Percentiles rank a stretch among this genome's conserved stretches.
Evolutionary conservation across 768 basidiomycete genomes (phyloP).

Genomic region (Butyriboletus loyo): DNA sequence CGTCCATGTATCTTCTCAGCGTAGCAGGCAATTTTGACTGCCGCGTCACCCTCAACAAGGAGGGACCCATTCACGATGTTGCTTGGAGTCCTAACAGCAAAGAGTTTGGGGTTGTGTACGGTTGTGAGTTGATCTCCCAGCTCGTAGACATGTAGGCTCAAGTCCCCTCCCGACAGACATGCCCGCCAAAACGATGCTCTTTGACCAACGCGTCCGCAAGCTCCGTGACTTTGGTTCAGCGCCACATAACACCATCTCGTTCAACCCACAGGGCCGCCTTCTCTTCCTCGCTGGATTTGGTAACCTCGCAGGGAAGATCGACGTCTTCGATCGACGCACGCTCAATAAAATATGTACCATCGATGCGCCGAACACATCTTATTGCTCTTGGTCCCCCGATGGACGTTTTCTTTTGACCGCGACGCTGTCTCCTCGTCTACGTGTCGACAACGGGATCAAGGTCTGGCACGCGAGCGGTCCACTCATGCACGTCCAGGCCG

Average conservation of each 20-base stretch:
- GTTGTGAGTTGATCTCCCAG: slow-evolving; percentile 62
- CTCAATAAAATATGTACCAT: slow-evolving; percentile 75
- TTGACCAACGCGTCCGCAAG: slow-evolving; percentile 85
- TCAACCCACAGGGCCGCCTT: slow-evolving; percentile 91
- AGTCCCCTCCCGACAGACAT: slow-evolving; percentile 54
- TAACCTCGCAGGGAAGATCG: slow-evolving; percentile 91
- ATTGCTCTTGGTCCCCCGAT: slow-evolving; percentile 94
- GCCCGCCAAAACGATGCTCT: slow-evolving; percentile 91
- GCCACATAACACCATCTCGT: slow-evolving; percentile 89
- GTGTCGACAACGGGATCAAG: slow-evolving; percentile 97
- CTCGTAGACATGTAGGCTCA: background rate
- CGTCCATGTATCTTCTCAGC: slow-evolving; percentile 88
- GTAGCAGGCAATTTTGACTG: slow-evolving; percentile 94
- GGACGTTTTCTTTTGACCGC: slow-evolving; percentile 92
- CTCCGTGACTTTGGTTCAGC: slow-evolving; percentile 89
- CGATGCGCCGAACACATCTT: slow-evolving; percentile 89
- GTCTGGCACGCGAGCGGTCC: slow-evolving; percentile 91
- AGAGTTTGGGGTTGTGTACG: slow-evolving; percentile 95
- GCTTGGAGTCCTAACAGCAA: slow-evolving; percentile 95
- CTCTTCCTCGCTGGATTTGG: slow-evolving; percentile 93
- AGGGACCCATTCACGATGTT: slow-evolving; percentile 96
- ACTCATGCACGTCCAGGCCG: slow-evolving; percentile 76
- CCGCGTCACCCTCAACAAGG: slow-evolving; percentile 85
- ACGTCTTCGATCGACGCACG: slow-evolving; percentile 86
- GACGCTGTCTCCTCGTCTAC: slow-evolving; percentile 89